Evolutionary conservation across 2,329 filamentous ascomycete genomes (phyloP).

Genomic region (Microcyclospora pomicola): DNA sequence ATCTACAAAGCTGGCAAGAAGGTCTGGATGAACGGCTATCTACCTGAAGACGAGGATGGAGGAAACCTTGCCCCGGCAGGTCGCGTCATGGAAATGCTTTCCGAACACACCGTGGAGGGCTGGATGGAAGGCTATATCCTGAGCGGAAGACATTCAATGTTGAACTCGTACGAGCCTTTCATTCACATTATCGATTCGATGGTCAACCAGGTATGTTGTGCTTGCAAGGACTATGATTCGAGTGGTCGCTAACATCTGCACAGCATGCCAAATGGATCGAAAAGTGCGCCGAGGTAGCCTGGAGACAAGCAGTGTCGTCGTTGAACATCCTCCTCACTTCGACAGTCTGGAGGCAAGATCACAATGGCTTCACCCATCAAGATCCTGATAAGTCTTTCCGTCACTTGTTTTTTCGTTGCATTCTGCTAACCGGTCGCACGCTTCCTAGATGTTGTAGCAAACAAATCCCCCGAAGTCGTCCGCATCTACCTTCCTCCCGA

Average conservation of each 20-base stretch:
- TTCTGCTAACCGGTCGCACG: slow-evolving; percentile 73
- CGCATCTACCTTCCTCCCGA: slow-evolving; percentile 71
- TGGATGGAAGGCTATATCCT: slow-evolving; percentile 71
- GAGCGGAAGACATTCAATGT: slow-evolving; percentile 58
- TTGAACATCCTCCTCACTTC: slow-evolving; percentile 69
- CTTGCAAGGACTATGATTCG: too few species aligned
- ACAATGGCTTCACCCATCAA: too few species aligned
- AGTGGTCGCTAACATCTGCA: too few species aligned
- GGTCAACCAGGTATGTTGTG: slow-evolving; percentile 45
- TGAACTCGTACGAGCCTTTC: slow-evolving; percentile 74
- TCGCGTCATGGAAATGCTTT: slow-evolving; percentile 73
- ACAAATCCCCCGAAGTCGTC: slow-evolving; percentile 67
- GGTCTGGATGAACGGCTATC: slow-evolving; percentile 67
- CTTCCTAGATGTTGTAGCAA: slow-evolving; percentile 65
- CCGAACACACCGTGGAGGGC: slow-evolving; percentile 65
- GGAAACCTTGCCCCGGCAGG: slow-evolving; percentile 57
- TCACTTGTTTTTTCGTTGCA: slow-evolving; percentile 27
- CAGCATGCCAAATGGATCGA: slow-evolving; percentile 76
- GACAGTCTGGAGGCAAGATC: slow-evolving; percentile 59
- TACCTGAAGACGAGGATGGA: slow-evolving; percentile 60
- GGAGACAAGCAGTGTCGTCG: slow-evolving; percentile 58
- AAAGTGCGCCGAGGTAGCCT: slow-evolving; percentile 66
- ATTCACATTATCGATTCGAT: slow-evolving; percentile 75
- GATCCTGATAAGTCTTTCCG: neutral
- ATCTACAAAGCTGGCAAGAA: slow-evolving; percentile 66